Evolutionary conservation across 257 asterid genomes (phyloP), one percentile per base, ranked within the genome.

Genomic region (Cinchona pubescens): DNA sequence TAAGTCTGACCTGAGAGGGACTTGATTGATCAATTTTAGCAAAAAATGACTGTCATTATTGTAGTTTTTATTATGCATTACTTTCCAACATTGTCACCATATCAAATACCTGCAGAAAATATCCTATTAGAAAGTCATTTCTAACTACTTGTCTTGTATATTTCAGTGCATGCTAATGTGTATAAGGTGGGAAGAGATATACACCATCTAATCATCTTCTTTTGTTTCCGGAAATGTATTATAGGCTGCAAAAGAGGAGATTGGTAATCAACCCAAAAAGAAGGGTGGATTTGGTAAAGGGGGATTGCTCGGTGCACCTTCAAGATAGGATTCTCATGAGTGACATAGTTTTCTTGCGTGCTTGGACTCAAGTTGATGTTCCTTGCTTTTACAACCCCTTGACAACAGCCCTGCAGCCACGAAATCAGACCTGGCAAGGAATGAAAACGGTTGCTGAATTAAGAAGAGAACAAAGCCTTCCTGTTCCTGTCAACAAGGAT

Each of bases 301-400:
- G 99, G 96, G 76, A 89, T 94, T 82, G 97, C 93, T 64, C 88
- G 99, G 88, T 94, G 99, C 86, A 94, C 99, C 58, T 94, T 94
- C 97, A 94, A 87, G 99, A 92, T 86, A 92, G 73, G 83, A 90
- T 94, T 32, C 91, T 92, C 79, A 94, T 79, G 97, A 86, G 97
- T 5, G 99, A 94, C 81, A 86, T 87, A n/a, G 97, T 92, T 30
- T 94, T 94, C 84, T 83, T 94, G 87, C 99, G 97, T 75, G 99
- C 97, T 55, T 94, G 97, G 99, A 88, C 92, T 79, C 97, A 88
- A 84, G 97, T 94, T 63, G 99, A 94, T 76, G 92, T 92, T 75
- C 99, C 99, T 73, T 19, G 61, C 53, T 94, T 90, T 78, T 90
- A 67, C 96, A 94, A 89, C 80, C 97, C 97, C 43, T 81, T 94